Evolutionary conservation across 495 filamentous ascomycete species (phyloP), one percentile per base, ranked within the genome.

Genomic region (Penicillium ochrochloron): DNA sequence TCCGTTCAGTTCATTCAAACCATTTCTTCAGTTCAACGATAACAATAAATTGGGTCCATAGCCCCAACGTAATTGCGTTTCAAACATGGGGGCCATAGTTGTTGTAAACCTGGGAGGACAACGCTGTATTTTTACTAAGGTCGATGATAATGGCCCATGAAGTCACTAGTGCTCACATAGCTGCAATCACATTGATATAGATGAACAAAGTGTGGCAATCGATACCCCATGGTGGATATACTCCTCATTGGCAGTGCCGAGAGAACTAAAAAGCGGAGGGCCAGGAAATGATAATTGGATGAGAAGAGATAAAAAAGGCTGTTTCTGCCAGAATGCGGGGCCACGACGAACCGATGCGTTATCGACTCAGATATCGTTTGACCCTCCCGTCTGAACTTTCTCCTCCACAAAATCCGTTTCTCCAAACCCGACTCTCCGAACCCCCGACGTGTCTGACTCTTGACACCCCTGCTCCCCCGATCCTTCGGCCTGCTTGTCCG

Each of bases 311-410:
- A 37, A 63, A 44, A 44, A 61, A 61, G 57, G 48, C 25, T 25
- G 48, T 31, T 48, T 69, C 51, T 62, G 66, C 64, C 60, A 59
- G 64, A 44, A 71, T 66, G 68, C 65, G 68, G 68, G 68, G 66
- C 63, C 15, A 56, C 48, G 14, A 5, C 55, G 23, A 60, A 25
- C 66, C 60, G 66, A 41, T 51, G 57, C 15, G 50, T 42, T 62
- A 69, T 66, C 63, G 51, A 39, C 54, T 37, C 59, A 59, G 61
- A 70, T 64, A 64, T 29, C 66, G 54, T 48, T 48, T 48, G 58
- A 39, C 19, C 29, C 25, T 48, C 57, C 48, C 46, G 25, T 15
- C 48, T 25, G 14, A 52, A 48, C 25, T 37, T 37, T 52, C 46
- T 60, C 31, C 29, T 39, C 34, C 59, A 21, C 59, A 44, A 46